A percentile compares a stretch with the other conserved stretches of the same genome.
Conservation (phyloP, 352 stramenopile genomes). For the Hyaloperonospora brassicae region DNA sequence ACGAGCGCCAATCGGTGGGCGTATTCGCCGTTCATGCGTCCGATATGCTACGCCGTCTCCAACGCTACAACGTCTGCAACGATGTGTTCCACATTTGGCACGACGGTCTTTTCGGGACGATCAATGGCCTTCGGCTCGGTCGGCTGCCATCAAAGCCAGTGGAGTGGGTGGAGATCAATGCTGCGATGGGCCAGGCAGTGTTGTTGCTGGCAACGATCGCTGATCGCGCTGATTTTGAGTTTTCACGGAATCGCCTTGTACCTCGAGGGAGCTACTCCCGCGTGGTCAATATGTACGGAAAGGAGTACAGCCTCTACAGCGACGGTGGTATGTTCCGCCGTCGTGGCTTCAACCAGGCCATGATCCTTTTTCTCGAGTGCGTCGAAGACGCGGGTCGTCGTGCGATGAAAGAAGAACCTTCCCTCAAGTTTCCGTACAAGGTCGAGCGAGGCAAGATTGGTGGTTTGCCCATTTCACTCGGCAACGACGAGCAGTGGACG, state of each 20-base stretch:
- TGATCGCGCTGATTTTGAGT: slow-evolving; percentile 71
- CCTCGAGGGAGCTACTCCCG: slow-evolving; percentile 80
- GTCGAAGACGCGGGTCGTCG: slow-evolving; percentile 77
- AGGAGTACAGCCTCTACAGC: slow-evolving; percentile 72
- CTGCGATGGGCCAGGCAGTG: slow-evolving; percentile 76
- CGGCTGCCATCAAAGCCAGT: slow-evolving; percentile 73
- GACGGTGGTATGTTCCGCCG: slow-evolving; percentile 83
- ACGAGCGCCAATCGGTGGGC: slow-evolving; percentile 67
- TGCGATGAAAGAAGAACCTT: slow-evolving; percentile 85
- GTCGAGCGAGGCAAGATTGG: slow-evolving; percentile 88
- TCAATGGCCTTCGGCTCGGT: slow-evolving; percentile 82
- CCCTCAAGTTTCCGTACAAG: slow-evolving; percentile 86
- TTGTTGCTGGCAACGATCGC: slow-evolving; percentile 80
- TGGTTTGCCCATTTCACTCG: slow-evolving; percentile 78
- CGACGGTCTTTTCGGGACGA: slow-evolving; percentile 82
- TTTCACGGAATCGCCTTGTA: slow-evolving; percentile 75
- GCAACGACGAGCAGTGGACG: slow-evolving; percentile 89
- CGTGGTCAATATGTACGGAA: slow-evolving; percentile 81
- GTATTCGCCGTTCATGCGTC: slow-evolving; percentile 76
- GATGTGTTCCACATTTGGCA: slow-evolving; percentile 90
- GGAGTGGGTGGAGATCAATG: slow-evolving; percentile 88
- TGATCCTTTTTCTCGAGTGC: slow-evolving; percentile 87
- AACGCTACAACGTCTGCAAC: slow-evolving; percentile 86
- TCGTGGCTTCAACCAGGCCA: slow-evolving; percentile 87
- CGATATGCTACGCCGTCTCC: slow-evolving; percentile 67